A percentile compares a stretch with the other conserved stretches of the same genome.
These are phyloP conservation scores for Sarocladium kiliense DNA, from an alignment of 2,329 filamentous ascomycete genomes.

Conservation along the genomic window DNA sequence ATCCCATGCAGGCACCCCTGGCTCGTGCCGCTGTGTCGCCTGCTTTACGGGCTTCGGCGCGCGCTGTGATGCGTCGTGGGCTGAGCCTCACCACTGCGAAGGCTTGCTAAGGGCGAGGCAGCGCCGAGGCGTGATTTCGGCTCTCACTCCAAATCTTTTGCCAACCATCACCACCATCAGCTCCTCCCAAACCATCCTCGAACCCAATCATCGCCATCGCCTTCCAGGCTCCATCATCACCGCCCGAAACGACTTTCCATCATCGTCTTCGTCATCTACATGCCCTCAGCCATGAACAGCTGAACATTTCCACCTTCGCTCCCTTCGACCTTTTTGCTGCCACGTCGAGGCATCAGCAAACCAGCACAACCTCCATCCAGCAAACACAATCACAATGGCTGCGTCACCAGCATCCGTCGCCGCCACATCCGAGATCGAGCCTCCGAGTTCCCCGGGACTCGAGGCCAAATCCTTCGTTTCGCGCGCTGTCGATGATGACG, in stretches of 20 bases:
- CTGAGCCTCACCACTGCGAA: conserved; percentile 4
- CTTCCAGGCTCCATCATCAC: background rate
- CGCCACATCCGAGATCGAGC: conserved; percentile 7
- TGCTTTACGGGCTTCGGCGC: conserved; percentile 8
- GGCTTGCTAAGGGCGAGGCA: conserved; percentile 2
- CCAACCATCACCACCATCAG: conserved; percentile 1
- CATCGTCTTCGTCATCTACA: background rate
- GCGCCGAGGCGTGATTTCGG: conserved; percentile 6
- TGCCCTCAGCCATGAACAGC: background rate
- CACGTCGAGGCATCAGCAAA: background rate
- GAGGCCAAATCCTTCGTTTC: conserved; percentile 35
- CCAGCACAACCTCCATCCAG: background rate
- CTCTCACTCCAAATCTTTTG: conserved; percentile 1
- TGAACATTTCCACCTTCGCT: background rate
- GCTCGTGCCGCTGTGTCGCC: background rate
- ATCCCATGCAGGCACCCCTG: conserved; percentile 1
- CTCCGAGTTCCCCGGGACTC: conserved; percentile 10
- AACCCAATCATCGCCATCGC: background rate
- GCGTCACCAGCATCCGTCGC: conserved; percentile 10
- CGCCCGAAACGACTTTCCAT: background rate
- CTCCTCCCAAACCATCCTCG: background rate
- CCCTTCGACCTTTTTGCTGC: background rate
- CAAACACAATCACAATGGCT: conserved; percentile 9
- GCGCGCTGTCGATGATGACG: conserved; percentile 40
- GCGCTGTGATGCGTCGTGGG: conserved; percentile 3